Evolutionary conservation across 2,329 filamentous ascomycete genomes (phyloP), one percentile per base, ranked within the genome.

Genomic region (Epichloe festucae): DNA sequence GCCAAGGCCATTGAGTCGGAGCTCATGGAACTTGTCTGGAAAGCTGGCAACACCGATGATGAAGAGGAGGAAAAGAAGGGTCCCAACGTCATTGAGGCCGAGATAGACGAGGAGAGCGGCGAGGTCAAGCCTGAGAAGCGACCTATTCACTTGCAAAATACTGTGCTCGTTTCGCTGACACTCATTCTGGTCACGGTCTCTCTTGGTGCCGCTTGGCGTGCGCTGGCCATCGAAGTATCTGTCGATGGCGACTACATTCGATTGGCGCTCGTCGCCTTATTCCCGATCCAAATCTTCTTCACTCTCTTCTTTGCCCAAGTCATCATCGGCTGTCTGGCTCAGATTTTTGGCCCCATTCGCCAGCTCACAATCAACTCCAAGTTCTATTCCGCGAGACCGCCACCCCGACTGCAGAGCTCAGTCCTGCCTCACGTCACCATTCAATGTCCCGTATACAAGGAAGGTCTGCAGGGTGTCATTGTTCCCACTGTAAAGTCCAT

Each of bases 381-480:
- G 65, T 91, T 84, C 71, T 93, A 85, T 69, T 91, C 87, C 0
- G 87, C 85, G 1, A 73, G 75, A n/a, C 75, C 83, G 8, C 81
- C 84, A 1, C 76, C 77, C 19, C 73, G 85, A 46, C 67, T 89
- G 31, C 76, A 77, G 52, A 70, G 67, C 1, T 61, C 69, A 6
- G 63, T 72, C 27, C 74, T 90, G 15, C 85, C 85, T 2, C 86
- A 88, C 62, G 75, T 88, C 56, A 91, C 87, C 3, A 85, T 94
- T 42, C 88, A 95, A 63, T 90, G 87, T 65, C 88, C 88, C 4
- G 86, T 94, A 0, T 94, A 93, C 72, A 93, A 91, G 66, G 88
- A 94, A 65, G 87, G 87, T 57, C 74, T 94, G 3, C 70, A 71
- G 38, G 79, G 74, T 55, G 88, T 94, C 65, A 89, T 90, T 60